Conservation (phyloP, 2,329 filamentous ascomycete species). For the Plenodomus tracheiphilus region DNA sequence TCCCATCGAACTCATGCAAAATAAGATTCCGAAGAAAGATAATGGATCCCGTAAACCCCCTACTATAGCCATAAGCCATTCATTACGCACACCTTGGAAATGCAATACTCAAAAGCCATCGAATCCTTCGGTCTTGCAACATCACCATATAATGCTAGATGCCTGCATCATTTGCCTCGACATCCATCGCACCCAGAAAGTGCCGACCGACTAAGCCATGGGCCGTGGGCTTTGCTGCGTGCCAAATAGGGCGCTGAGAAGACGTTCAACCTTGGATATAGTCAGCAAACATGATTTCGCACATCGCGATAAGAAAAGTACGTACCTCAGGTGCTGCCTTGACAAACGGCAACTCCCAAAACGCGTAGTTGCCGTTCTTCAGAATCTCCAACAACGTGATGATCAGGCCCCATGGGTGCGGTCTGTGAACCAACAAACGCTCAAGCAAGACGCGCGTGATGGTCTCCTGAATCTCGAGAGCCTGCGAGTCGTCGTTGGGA, state of each 20-base stretch:
- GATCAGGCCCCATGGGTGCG: constrained; percentile 94
- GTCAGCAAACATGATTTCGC: constrained; percentile 18
- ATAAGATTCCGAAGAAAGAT: no score
- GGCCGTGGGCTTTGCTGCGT: constrained; percentile 52
- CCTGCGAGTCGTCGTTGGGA: constrained; percentile 60
- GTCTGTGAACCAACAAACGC: constrained; percentile 83
- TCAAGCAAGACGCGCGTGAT: constrained; percentile 88
- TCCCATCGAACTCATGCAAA: no score
- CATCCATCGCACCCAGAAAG: neutral
- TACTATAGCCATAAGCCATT: no score
- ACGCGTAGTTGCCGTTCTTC: constrained; percentile 87
- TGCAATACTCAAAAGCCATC: neutral
- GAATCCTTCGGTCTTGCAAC: constrained; percentile 3
- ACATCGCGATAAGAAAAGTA: constrained; percentile 10
- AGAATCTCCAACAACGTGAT: constrained; percentile 85
- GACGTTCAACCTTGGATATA: constrained; percentile 47
- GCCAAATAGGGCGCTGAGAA: constrained; percentile 52
- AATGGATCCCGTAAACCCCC: no score
- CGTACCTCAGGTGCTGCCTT: constrained; percentile 79
- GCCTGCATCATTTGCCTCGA: neutral
- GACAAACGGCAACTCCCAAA: constrained; percentile 92
- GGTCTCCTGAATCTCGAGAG: constrained; percentile 84
- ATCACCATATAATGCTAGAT: neutral
- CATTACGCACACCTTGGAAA: no score
- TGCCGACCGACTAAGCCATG: constrained; percentile 25